Evolutionary conservation across 176 grass and related monocot species (phyloP).

Genomic region (Pontederia paniculata): DNA sequence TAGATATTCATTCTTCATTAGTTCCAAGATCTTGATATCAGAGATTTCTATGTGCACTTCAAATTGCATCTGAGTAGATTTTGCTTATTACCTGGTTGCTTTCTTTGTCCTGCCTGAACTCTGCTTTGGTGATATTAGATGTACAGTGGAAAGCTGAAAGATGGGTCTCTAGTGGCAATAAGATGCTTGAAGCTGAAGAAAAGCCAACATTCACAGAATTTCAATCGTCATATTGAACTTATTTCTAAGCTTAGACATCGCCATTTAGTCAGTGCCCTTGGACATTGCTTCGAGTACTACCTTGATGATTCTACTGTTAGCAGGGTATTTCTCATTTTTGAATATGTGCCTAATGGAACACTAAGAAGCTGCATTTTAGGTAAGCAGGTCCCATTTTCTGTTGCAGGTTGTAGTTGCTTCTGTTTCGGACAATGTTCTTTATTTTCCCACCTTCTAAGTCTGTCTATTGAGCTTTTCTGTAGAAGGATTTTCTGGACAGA

Average conservation of each 20-base stretch:
- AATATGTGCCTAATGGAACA: slow-evolving; percentile 68
- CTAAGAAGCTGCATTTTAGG: slow-evolving; percentile 74
- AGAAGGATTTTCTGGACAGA: slow-evolving; percentile 59
- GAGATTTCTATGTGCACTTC: too few relatives aligned
- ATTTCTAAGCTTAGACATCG: slow-evolving; percentile 89
- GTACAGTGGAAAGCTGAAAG: slow-evolving; percentile 61
- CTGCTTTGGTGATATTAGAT: slow-evolving; percentile 34
- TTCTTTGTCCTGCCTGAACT: background rate
- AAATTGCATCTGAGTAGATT: background rate
- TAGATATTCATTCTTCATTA: too few relatives aligned
- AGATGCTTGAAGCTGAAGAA: slow-evolving; percentile 85
- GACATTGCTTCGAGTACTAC: slow-evolving; percentile 86
- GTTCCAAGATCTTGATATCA: too few relatives aligned
- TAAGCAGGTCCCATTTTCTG: background rate
- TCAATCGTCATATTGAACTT: slow-evolving; percentile 74
- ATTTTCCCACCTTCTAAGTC: background rate
- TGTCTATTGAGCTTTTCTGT: background rate
- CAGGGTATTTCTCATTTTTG: slow-evolving; percentile 69
- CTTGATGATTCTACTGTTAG: slow-evolving; percentile 62
- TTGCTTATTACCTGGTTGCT: background rate
- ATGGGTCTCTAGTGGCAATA: slow-evolving; percentile 67
- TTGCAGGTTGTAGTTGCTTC: background rate
- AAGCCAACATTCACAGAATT: slow-evolving; percentile 44
- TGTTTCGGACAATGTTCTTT: background rate
- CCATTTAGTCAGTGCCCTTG: slow-evolving; percentile 76